Evolutionary conservation across 441 rosid species (phyloP).

Genomic region (Omphalea diandra): DNA sequence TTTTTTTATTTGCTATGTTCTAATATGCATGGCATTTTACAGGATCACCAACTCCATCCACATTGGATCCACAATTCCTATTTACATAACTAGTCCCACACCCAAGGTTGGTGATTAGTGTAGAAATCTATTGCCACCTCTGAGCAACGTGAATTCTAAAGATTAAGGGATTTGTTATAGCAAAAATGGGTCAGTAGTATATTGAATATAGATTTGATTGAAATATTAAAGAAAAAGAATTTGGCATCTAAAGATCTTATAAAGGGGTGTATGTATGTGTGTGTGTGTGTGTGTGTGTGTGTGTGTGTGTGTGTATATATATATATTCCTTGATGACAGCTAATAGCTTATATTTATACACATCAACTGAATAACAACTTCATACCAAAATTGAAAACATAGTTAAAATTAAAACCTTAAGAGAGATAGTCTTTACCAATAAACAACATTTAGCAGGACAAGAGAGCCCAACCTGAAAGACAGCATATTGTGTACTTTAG

Average conservation of each 20-base stretch:
- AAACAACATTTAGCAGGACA: constrained; percentile 22
- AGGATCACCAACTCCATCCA: neutral
- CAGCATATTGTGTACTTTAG: constrained; percentile 85
- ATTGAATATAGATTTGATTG: neutral
- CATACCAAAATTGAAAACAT: neutral
- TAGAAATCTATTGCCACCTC: neutral
- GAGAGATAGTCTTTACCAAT: constrained; percentile 8
- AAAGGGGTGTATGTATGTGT: too few species aligned
- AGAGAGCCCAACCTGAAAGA: constrained; percentile 77
- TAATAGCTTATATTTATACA: neutral
- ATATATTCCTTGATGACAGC: too few species aligned
- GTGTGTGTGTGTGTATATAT: too few species aligned
- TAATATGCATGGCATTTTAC: neutral
- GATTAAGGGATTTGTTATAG: neutral
- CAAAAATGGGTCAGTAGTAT: neutral
- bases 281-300: too few species aligned
- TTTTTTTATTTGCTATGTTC: neutral
- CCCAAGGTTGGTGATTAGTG: neutral
- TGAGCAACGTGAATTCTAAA: neutral
- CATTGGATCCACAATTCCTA: neutral
- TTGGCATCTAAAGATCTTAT: neutral
- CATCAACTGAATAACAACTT: constrained; percentile 10
- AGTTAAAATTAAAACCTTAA: constrained; percentile 13
- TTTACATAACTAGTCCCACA: neutral
- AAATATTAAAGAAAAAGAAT: neutral